phyloP scores from a whole-genome alignment of 2,329 filamentous ascomycete species.

The Fusarium neocosmosporiellum region DNA sequence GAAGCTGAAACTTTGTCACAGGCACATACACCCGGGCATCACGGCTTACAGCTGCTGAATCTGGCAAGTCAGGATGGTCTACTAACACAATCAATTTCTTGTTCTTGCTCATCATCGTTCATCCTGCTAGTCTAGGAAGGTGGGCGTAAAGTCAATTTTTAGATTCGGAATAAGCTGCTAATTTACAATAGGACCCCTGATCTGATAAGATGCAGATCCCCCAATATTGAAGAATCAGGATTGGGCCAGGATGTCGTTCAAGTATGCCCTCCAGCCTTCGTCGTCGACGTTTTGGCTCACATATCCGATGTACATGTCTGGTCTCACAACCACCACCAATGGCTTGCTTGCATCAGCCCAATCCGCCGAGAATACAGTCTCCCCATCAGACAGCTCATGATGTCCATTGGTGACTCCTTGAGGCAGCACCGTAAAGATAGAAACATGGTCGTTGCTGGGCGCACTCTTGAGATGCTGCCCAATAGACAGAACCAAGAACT shows the following conservation, averaged over 20 bases:
- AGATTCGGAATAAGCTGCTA: background rate
- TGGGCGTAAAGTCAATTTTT: background rate
- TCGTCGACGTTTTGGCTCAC: background rate
- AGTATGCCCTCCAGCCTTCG: constrained; percentile 20
- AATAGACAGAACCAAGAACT: constrained; percentile 1
- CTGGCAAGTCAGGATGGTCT: background rate
- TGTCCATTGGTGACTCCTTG: background rate
- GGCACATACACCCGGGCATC: background rate
- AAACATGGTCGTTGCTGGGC: background rate
- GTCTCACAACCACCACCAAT: constrained; percentile 19
- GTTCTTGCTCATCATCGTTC: background rate
- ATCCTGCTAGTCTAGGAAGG: background rate
- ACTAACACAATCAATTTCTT: background rate
- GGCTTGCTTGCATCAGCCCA: background rate
- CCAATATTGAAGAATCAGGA: background rate
- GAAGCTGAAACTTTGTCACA: background rate
- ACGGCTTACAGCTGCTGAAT: background rate
- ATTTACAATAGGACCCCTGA: background rate
- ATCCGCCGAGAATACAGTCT: constrained; percentile 8
- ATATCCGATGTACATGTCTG: constrained; percentile 38
- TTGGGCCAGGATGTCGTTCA: background rate
- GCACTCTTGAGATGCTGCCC: background rate
- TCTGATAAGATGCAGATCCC: background rate
- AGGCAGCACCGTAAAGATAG: constrained; percentile 3
- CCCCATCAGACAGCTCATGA: background rate